Base-by-base conservation (phyloP, 2,329 filamentous ascomycete species). In the Clathrospora elynae region DNA sequence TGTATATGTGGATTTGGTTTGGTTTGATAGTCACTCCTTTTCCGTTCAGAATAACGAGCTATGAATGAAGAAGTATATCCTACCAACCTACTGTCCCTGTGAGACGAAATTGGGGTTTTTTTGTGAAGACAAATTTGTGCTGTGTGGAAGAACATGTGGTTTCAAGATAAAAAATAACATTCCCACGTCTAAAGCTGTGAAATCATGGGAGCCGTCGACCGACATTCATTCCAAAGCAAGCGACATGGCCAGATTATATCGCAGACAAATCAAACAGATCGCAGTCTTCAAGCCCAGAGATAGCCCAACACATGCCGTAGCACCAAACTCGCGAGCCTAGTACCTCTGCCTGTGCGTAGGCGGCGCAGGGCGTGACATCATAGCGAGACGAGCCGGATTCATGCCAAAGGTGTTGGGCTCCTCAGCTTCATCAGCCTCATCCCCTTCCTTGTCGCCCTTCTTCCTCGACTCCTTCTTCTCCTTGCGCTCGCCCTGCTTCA, bases 401-500 rank as follows among this genome's bases (percentile, higher is more conserved):
- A 72, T 72, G n/a, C 64, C 67, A 20, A 26, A 49, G 35, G 63
- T 57, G 14, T 56, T 51, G 4, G 52, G 46, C 20, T 66, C 40
- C 16, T 47, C 48, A 7, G 43, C 25, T 10, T 23, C 57, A 19
- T 50, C 52, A 11, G 35, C 35, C 16, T 36, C 47, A 6, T 48
- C 35, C 31, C 53, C 55, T 10, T 51, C 42, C 13, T 43, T 43
- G 10, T 40, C 38, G 17, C 33, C 49, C 44, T 65, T 61, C 36
- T 61, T 59, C 30, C 56, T 46, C 32, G 37, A 44, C 30, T 66
- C 65, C 53, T 74, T 71, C 64, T 68, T 73, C 36, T 73, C 68
- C 48, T 73, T 62, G 32, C 64, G 64, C 34, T 64, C 62, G 38
- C 64, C 60, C 53, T 74, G 66, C 60, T 69, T 73, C 41, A 55